Conservation (phyloP, 306 rosid species). For the Quillaja saponaria region DNA sequence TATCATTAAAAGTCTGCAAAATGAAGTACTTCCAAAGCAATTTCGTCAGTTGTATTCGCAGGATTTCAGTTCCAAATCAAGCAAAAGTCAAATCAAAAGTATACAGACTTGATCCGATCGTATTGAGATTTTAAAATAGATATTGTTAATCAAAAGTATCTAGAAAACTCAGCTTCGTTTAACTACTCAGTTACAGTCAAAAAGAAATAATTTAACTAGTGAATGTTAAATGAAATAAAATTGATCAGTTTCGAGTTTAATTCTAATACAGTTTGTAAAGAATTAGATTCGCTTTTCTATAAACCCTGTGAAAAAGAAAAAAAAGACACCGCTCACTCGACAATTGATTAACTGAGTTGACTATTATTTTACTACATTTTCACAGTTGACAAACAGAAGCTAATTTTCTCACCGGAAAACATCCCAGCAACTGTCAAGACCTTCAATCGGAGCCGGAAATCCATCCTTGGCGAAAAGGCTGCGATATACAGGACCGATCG, state of each 20-base stretch:
- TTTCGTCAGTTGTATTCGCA: not conserved
- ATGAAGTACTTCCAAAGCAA: not conserved
- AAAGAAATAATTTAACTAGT: too few species aligned
- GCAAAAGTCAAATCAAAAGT: conserved; percentile 5
- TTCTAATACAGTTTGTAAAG: too few species aligned
- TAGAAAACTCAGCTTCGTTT: too few species aligned
- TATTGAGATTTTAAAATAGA: too few species aligned
- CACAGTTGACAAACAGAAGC: conserved; percentile 4
- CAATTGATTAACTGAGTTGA: not conserved
- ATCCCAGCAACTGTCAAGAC: conserved; percentile 90
- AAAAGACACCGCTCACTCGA: too few species aligned
- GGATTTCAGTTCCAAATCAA: conserved; percentile 10
- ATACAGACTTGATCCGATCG: too few species aligned
- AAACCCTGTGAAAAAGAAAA: not conserved
- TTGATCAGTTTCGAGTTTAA: too few species aligned
- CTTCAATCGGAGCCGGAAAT: conserved; percentile 61
- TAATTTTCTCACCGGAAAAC: conserved; percentile 58
- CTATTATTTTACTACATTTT: not conserved
- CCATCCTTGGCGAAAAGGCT: conserved; percentile 84
- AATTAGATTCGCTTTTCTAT: too few species aligned
- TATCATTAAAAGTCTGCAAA: not conserved
- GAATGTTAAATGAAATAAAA: too few species aligned
- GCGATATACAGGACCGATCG: conserved; percentile 78
- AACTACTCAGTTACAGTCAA: too few species aligned
- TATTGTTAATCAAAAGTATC: too few species aligned